These are phyloP conservation scores for Begonia loranthoides DNA, from an alignment of 306 rosid genomes.

Conservation along the genomic window DNA sequence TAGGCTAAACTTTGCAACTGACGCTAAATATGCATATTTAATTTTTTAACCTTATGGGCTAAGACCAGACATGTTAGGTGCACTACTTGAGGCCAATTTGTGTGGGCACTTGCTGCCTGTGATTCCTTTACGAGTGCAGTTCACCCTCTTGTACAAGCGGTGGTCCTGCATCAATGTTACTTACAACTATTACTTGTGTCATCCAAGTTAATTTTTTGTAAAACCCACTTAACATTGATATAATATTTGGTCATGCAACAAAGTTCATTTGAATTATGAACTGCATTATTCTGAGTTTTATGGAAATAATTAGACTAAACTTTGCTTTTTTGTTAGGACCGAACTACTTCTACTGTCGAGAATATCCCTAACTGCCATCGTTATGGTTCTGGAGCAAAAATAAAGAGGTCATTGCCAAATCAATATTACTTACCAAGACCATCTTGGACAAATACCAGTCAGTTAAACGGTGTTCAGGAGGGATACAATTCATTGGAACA, in stretches of 20 bases:
- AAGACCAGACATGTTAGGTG: no score
- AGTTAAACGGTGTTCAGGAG: constrained; percentile 26
- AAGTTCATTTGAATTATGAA: background rate
- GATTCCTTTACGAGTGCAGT: no score
- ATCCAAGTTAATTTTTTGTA: background rate
- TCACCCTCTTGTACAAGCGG: no score
- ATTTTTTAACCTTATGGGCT: no score
- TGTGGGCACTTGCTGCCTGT: no score
- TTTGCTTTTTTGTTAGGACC: constrained; percentile 28
- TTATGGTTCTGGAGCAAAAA: constrained; percentile 76
- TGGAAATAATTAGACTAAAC: no score
- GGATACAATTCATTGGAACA: constrained; percentile 24
- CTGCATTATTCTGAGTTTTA: no score
- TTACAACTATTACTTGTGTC: background rate
- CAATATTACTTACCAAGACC: constrained; percentile 21
- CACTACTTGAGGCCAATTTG: no score
- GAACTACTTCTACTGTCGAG: constrained; percentile 31
- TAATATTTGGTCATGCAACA: background rate
- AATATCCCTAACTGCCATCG: constrained; percentile 32
- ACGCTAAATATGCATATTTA: no score
- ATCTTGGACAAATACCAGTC: constrained; percentile 29
- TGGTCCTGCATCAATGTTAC: background rate
- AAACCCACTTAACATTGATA: background rate
- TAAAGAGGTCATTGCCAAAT: constrained; percentile 55
- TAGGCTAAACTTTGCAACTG: no score